These are phyloP conservation scores for Eucalyptus marginata DNA, from an alignment of 345 rosid species.

Conservation along the genomic window DNA sequence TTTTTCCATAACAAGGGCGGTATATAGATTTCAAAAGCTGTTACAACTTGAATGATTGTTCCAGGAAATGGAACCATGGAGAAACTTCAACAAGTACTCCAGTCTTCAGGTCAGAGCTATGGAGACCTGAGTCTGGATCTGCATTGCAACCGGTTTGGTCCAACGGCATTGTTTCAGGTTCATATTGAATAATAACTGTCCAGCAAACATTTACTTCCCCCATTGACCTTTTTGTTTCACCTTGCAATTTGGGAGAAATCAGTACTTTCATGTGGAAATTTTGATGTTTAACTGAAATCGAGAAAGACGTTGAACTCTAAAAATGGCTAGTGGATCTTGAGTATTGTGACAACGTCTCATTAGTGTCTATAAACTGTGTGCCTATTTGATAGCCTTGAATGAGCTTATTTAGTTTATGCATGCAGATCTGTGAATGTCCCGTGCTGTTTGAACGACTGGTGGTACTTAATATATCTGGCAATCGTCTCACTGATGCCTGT, in stretches of 20 bases:
- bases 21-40: background rate
- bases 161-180: slow-evolving; percentile 92
- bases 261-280: background rate
- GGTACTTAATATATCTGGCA: slow-evolving; percentile 85
- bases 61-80: slow-evolving; percentile 96
- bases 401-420: background rate
- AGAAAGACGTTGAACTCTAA: background rate
- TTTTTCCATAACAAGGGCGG: background rate
- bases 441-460: slow-evolving; percentile 74
- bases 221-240: background rate
- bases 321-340: background rate
- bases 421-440: slow-evolving; percentile 91
- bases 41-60: background rate
- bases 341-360: background rate
- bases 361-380: background rate
- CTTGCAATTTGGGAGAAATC: background rate
- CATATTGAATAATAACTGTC: background rate
- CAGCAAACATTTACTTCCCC: background rate
- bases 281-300: background rate
- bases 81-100: slow-evolving; percentile 63
- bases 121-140: slow-evolving; percentile 83
- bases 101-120: slow-evolving; percentile 59
- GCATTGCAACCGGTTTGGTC: slow-evolving; percentile 95
- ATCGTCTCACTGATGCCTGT: slow-evolving; percentile 95
- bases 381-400: background rate